Conservation (phyloP, 2,329 filamentous ascomycete genomes). For the Aspergillus caelatus region DNA sequence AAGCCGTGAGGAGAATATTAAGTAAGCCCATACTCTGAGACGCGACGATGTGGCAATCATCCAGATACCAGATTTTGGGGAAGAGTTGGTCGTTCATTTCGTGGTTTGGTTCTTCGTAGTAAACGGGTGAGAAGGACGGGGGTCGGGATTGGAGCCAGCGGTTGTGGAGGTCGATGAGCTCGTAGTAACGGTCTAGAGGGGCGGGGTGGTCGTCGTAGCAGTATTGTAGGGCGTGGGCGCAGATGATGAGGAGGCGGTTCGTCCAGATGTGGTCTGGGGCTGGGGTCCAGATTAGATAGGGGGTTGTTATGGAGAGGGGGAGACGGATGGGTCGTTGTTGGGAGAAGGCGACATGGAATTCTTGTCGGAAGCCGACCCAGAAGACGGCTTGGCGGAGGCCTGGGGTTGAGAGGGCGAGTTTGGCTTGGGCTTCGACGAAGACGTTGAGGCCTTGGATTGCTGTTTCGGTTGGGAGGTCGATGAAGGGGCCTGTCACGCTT, state of each 20-base stretch:
- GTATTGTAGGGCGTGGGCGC: slow-evolving; percentile 62
- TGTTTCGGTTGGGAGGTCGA: not conserved
- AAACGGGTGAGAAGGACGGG: not conserved
- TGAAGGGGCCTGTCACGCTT: not conserved
- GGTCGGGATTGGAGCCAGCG: not conserved
- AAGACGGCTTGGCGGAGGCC: slow-evolving; percentile 18
- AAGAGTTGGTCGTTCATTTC: not conserved
- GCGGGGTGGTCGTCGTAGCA: slow-evolving; percentile 36
- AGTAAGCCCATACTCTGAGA: not conserved
- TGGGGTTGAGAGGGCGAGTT: not conserved
- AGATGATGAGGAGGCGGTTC: slow-evolving; percentile 62
- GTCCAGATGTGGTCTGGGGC: slow-evolving; percentile 34
- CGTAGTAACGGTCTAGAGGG: not conserved
- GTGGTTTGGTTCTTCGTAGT: not conserved
- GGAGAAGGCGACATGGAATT: slow-evolving; percentile 50
- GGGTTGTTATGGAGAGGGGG: not conserved
- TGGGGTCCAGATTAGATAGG: not conserved
- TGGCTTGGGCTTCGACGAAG: not conserved
- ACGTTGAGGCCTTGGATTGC: not conserved
- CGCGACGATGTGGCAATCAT: not conserved
- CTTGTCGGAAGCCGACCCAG: slow-evolving; percentile 42
- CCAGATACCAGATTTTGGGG: not conserved
- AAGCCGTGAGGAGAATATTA: not conserved
- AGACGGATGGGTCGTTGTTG: slow-evolving; percentile 35
- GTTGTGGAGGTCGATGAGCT: not conserved